Evolutionary conservation across 2,329 filamentous ascomycete species (phyloP).

Genomic region (Ascochyta pisi): DNA sequence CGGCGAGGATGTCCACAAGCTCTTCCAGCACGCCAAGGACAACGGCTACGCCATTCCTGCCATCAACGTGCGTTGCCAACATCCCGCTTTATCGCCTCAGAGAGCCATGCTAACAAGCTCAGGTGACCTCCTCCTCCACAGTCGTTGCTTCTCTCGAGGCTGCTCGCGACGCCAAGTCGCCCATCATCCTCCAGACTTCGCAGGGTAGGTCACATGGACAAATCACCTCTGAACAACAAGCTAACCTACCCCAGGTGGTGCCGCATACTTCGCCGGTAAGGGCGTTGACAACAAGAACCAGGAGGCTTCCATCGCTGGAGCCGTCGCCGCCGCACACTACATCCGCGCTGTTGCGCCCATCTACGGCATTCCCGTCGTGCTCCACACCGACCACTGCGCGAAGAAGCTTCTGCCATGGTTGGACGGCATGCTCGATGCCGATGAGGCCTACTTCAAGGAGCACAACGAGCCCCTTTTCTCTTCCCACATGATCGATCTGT

Average conservation of each 20-base stretch:
- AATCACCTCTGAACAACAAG: background rate
- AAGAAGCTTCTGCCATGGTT: slow-evolving; percentile 99
- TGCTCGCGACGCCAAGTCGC: slow-evolving; percentile 87
- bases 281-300: slow-evolving; percentile 64
- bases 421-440: slow-evolving; percentile 77
- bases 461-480: slow-evolving; percentile 81
- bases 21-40: slow-evolving; percentile 91
- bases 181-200: slow-evolving; percentile 59
- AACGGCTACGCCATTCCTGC: slow-evolving; percentile 58
- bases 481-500: slow-evolving; percentile 95
- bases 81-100: background rate
- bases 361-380: slow-evolving; percentile 65
- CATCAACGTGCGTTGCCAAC: slow-evolving; percentile 36
- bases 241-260: slow-evolving; percentile 14
- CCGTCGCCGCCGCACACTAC: slow-evolving; percentile 85
- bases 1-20: slow-evolving; percentile 68
- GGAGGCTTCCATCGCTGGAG: slow-evolving; percentile 84
- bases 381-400: slow-evolving; percentile 97
- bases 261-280: slow-evolving; percentile 75
- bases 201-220: slow-evolving; percentile 1
- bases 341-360: slow-evolving; percentile 84
- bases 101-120: slow-evolving; percentile 12
- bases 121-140: slow-evolving; percentile 92
- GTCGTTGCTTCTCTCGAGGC: slow-evolving; percentile 82
- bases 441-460: slow-evolving; percentile 94